These are phyloP conservation scores for Niveomyces coronatus DNA, from an alignment of 2,329 filamentous ascomycete genomes.

Conservation along the genomic window DNA sequence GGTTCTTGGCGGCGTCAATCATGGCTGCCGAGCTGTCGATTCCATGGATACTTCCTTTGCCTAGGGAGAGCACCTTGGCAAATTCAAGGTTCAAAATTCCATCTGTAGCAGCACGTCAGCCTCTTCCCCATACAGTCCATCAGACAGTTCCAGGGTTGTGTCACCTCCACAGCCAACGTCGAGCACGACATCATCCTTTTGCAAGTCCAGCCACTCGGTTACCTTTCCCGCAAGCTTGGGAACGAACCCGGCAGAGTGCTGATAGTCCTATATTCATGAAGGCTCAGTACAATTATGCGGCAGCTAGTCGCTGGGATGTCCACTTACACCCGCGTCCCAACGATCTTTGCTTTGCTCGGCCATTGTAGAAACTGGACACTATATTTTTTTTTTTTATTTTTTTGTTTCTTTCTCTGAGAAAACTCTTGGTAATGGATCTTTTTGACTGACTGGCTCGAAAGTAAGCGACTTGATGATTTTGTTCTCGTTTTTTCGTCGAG, in stretches of 20 bases:
- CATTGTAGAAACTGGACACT: conserved; percentile 5
- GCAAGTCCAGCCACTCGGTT: conserved; percentile 46
- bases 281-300: conserved; percentile 4
- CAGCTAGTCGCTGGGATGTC: not conserved
- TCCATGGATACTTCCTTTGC: conserved; percentile 41
- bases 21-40: conserved; percentile 49
- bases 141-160: conserved; percentile 10
- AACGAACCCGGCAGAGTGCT: conserved; percentile 52
- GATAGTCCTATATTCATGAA: conserved; percentile 41
- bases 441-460: too few species aligned
- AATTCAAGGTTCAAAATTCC: conserved; percentile 49
- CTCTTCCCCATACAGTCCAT: not conserved
- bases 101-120: conserved; percentile 27
- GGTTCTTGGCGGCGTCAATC: conserved; percentile 40
- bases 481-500: not conserved
- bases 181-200: conserved; percentile 46
- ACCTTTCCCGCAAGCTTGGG: conserved; percentile 51
- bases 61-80: conserved; percentile 32
- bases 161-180: conserved; percentile 55
- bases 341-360: conserved; percentile 16
- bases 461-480: too few species aligned
- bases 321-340: conserved; percentile 19
- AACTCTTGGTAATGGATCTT: too few species aligned
- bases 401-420: too few species aligned
- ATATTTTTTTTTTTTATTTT: not conserved